Evolutionary conservation across 1,139 yeast species (phyloP).

Genomic region (Maudiozyma humilis): DNA sequence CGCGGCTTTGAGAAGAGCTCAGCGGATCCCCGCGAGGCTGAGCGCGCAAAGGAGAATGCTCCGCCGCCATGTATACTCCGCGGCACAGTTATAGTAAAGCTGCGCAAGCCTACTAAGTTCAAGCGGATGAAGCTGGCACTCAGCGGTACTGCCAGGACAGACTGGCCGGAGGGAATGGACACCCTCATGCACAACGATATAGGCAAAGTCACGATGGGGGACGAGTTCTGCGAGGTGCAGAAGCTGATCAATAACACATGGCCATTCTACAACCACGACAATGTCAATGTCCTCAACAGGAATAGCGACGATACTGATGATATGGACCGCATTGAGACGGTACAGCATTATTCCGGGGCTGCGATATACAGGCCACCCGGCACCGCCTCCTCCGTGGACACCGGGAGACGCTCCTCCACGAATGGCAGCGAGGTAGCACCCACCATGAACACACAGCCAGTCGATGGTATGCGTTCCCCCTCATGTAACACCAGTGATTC

Average conservation of each 20-base stretch:
- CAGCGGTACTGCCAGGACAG: constrained; percentile 68
- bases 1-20: constrained; percentile 56
- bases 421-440: no score
- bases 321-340: background rate
- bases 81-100: constrained; percentile 66
- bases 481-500: background rate
- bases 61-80: constrained; percentile 80
- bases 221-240: constrained; percentile 35
- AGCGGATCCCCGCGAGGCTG: background rate
- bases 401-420: background rate
- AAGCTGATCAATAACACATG: constrained; percentile 66
- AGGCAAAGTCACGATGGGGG: constrained; percentile 38
- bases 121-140: constrained; percentile 59
- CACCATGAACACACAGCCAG: no score
- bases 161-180: constrained; percentile 98
- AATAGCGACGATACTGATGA: background rate
- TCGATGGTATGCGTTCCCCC: background rate
- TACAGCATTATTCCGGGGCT: constrained; percentile 1
- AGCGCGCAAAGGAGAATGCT: background rate
- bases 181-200: constrained; percentile 52
- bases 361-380: constrained; percentile 4
- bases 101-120: constrained; percentile 65
- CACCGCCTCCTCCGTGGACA: background rate
- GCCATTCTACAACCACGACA: constrained; percentile 55
- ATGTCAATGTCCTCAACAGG: background rate